A percentile compares a stretch with the other conserved stretches of the same genome.
Conservation (phyloP, 2,329 filamentous ascomycete genomes). For the Cytospora piceae region DNA sequence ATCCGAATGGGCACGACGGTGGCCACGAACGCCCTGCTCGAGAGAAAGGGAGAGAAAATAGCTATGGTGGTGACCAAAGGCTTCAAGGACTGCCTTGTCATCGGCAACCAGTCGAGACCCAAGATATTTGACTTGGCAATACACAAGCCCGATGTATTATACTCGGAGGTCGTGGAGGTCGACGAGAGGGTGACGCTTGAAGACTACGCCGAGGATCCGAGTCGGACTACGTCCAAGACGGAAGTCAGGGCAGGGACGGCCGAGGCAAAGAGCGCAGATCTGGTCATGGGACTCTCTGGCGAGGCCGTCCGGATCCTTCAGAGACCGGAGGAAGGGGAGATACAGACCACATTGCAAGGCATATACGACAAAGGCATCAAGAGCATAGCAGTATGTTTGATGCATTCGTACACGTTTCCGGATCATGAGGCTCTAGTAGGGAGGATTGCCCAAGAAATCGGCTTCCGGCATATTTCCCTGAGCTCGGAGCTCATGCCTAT, state of each 20-base stretch:
- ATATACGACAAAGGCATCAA: constrained; percentile 72
- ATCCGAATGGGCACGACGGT: constrained; percentile 97
- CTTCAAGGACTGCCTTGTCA: constrained; percentile 84
- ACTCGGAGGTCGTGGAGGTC: constrained; percentile 83
- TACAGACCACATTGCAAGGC: constrained; percentile 64
- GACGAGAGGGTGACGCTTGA: constrained; percentile 90
- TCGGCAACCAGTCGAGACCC: constrained; percentile 88
- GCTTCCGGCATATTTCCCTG: constrained; percentile 80
- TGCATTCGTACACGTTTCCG: constrained; percentile 92
- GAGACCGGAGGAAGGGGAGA: constrained; percentile 60
- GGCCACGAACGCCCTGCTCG: constrained; percentile 87
- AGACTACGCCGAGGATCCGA: constrained; percentile 88
- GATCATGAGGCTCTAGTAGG: constrained; percentile 82
- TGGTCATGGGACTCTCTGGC: constrained; percentile 73
- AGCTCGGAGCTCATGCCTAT: constrained; percentile 87
- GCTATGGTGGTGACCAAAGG: constrained; percentile 86
- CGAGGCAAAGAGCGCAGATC: constrained; percentile 52
- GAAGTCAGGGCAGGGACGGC: constrained; percentile 55
- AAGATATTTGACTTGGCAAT: constrained; percentile 92
- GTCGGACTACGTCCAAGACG: constrained; percentile 59
- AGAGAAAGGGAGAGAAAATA: constrained; percentile 87
- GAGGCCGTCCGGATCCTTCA: constrained; percentile 74
- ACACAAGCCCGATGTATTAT: constrained; percentile 82
- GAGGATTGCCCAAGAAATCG: constrained; percentile 75
- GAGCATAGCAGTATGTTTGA: constrained; percentile 86